Conservation (phyloP, 202 grass and related monocot genomes). For the Cymbopogon flexuosus region DNA sequence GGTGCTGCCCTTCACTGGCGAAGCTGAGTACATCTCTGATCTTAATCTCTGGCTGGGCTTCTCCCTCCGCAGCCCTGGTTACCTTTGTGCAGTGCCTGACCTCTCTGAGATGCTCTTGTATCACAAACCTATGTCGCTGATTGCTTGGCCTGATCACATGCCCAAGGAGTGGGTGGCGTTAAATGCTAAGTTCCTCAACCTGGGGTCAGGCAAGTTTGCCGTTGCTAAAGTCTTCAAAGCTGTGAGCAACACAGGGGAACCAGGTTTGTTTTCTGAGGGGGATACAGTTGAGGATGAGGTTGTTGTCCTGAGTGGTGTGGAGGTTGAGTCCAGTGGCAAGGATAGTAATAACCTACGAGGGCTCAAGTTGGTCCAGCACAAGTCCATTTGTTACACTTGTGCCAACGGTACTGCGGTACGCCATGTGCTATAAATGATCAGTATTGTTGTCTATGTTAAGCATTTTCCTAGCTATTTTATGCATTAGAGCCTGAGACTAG, state of each 20-base stretch:
- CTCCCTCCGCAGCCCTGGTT: not conserved
- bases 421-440: not conserved
- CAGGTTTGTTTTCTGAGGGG: not conserved
- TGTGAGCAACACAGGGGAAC: not conserved
- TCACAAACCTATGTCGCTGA: not conserved
- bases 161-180: not conserved
- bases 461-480: no score
- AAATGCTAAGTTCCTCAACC: not conserved
- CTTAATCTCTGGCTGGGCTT: not conserved
- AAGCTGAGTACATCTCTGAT: not conserved
- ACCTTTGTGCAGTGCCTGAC: not conserved
- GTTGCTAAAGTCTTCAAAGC: not conserved
- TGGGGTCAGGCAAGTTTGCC: not conserved
- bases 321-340: not conserved
- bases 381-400: not conserved
- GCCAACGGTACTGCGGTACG: not conserved
- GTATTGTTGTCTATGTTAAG: not conserved
- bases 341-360: not conserved
- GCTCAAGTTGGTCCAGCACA: not conserved
- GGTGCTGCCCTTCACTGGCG: not conserved
- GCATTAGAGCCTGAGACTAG: no score
- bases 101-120: not conserved
- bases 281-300: not conserved
- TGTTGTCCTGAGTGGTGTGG: not conserved
- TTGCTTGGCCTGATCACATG: not conserved